Conservation (phyloP, 164 flowering plant genomes). For the Tetracentron sinense region DNA sequence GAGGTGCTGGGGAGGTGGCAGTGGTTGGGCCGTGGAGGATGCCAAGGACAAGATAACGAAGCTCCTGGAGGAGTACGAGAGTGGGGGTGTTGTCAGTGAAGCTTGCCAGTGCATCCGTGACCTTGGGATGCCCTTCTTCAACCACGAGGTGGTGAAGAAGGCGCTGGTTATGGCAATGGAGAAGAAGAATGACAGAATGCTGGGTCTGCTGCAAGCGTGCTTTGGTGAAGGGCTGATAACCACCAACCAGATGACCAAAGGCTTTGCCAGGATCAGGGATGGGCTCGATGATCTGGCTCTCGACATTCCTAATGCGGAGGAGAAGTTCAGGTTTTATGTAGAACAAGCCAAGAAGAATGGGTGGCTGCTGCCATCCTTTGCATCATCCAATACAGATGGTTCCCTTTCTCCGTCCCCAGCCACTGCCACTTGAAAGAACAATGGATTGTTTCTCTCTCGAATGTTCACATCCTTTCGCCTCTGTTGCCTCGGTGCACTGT, state of each 20-base stretch:
- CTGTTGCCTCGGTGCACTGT: slow-evolving; percentile 11
- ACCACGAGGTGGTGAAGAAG: slow-evolving; percentile 97
- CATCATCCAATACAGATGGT: slow-evolving; percentile 19
- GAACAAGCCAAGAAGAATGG: slow-evolving; percentile 66
- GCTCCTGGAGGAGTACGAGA: slow-evolving; percentile 91
- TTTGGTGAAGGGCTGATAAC: slow-evolving; percentile 87
- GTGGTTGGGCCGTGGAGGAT: slow-evolving; percentile 99
- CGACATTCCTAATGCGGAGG: slow-evolving; percentile 88
- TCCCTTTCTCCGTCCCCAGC: not conserved
- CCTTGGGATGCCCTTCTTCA: slow-evolving; percentile 93
- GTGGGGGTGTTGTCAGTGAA: slow-evolving; percentile 80
- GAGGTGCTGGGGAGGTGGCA: slow-evolving; percentile 99
- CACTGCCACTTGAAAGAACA: slow-evolving; percentile 23
- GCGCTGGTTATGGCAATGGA: slow-evolving; percentile 98
- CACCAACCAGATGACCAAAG: slow-evolving; percentile 90
- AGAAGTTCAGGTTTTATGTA: slow-evolving; percentile 62
- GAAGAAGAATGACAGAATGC: slow-evolving; percentile 88
- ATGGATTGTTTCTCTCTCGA: slow-evolving; percentile 19
- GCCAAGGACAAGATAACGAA: slow-evolving; percentile 92
- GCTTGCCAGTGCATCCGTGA: slow-evolving; percentile 97
- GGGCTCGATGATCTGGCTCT: slow-evolving; percentile 90
- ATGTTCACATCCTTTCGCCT: slow-evolving; percentile 25
- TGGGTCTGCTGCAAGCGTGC: slow-evolving; percentile 78
- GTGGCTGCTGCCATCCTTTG: slow-evolving; percentile 67
- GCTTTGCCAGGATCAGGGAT: slow-evolving; percentile 69